These are phyloP conservation scores for Thermothelomyces thermophilus DNA, from an alignment of 2,329 filamentous ascomycete genomes.

Conservation along the genomic window DNA sequence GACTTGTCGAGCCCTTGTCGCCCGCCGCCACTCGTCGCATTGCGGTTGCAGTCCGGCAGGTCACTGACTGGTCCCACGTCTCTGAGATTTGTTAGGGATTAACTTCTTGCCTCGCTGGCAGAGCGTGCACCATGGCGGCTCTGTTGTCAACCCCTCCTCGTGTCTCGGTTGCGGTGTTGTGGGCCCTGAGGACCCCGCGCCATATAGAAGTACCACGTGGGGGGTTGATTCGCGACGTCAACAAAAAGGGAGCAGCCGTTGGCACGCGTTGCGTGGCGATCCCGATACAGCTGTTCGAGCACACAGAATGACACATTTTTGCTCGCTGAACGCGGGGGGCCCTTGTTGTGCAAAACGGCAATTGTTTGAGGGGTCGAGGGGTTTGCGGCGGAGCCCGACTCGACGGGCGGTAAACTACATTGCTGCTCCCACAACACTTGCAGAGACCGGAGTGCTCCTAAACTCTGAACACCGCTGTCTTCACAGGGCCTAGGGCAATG, in stretches of 20 bases:
- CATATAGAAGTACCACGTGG: conserved; percentile 8
- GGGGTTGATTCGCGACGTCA: conserved; percentile 6
- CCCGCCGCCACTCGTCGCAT: not conserved
- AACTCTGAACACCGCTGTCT: not conserved
- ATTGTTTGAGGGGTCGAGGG: not conserved
- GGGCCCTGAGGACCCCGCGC: conserved; percentile 8
- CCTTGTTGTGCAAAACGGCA: not conserved
- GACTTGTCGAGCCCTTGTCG: conserved; percentile 12
- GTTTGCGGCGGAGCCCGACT: not conserved
- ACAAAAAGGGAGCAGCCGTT: not conserved
- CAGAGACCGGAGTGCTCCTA: not conserved
- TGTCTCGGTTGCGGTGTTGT: not conserved
- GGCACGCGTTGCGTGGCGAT: not conserved
- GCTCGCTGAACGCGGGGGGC: conserved; percentile 1
- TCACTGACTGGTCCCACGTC: conserved; percentile 9
- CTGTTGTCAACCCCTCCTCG: not conserved
- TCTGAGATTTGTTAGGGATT: not conserved
- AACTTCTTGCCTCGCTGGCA: not conserved
- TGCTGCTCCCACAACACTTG: not conserved
- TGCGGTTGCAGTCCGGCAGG: conserved; percentile 1
- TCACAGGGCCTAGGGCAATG: not conserved
- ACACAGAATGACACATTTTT: conserved; percentile 1
- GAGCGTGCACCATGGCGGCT: not conserved
- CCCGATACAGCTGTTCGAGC: not conserved
- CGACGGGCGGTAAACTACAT: not conserved